These are phyloP conservation scores for Pilatotrama ljubarskyi DNA, from an alignment of 768 basidiomycete genomes.

Conservation along the genomic window DNA sequence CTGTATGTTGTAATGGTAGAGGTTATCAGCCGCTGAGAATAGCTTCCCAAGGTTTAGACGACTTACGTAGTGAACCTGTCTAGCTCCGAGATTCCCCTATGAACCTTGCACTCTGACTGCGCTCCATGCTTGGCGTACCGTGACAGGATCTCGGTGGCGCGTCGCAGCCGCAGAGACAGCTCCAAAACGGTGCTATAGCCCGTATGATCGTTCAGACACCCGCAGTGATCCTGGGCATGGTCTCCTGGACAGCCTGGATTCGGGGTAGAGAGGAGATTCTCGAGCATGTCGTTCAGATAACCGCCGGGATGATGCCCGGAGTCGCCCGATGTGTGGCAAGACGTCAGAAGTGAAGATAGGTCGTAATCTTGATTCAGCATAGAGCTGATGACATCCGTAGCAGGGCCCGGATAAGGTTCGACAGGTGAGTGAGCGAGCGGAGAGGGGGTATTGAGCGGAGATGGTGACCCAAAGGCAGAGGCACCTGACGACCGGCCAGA, in stretches of 20 bases:
- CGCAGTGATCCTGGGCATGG: constrained; percentile 46
- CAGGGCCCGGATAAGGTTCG: constrained; percentile 8
- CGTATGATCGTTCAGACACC: constrained; percentile 54
- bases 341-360: constrained; percentile 25
- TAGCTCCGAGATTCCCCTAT: constrained; percentile 49
- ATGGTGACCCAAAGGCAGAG: constrained; percentile 19
- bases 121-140: constrained; percentile 44
- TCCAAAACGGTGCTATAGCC: constrained; percentile 63
- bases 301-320: constrained; percentile 16
- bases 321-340: constrained; percentile 15
- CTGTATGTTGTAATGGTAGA: constrained; percentile 29
- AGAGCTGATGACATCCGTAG: constrained; percentile 6
- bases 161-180: constrained; percentile 62
- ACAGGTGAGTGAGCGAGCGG: constrained; percentile 24
- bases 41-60: neutral
- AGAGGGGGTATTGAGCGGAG: constrained; percentile 27
- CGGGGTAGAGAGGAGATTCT: constrained; percentile 23
- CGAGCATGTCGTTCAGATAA: constrained; percentile 27
- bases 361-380: constrained; percentile 24
- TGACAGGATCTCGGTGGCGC: constrained; percentile 54
- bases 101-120: constrained; percentile 36
- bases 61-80: constrained; percentile 56
- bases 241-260: constrained; percentile 11
- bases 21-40: constrained; percentile 14
- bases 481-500: neutral